Base-by-base conservation (phyloP, 352 stramenopile species). In the Pythium chondricola region DNA sequence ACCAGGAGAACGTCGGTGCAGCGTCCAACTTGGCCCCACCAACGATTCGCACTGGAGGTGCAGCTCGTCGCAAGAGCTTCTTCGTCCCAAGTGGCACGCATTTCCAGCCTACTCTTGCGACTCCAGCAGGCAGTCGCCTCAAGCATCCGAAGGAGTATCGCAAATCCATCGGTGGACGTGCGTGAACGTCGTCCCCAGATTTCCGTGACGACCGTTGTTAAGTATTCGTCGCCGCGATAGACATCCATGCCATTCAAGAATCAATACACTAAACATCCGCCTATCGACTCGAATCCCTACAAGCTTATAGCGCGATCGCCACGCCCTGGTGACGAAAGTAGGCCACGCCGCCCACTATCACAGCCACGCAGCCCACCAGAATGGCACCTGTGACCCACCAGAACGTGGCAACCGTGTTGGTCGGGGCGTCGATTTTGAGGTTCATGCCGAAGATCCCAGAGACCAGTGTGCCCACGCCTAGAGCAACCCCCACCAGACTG, bases 391-490 rank as follows among this genome's bases (percentile, higher is more conserved):
- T 45, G 6, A 74, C 47, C 50, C 60, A 65, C 52, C 53, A 75
- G 45, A 75, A 79, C 24, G 51, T 56, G 3, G 46, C 37, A 9
- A 40, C 50, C 5, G 37, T 60, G 16, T 70, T 41, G 3, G 37
- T 50, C 30, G 67, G 54, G 3, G 61, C 47, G 27, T 51, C 54
- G 22, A 64, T 61, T 32, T 57, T 65, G 13, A 79, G 21, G 43
- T 79, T 79, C 68, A 79, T 79, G 14, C 68, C 68, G 43, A 79
- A 73, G 24, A 65, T 51, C 1, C 68, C 68, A 3, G 65, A 53
- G 39, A 79, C 60, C 6, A 75, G 49, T 9, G 68, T 79, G 3
- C 65, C 65, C 4, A 79, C 42, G 5, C 62, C 63, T 20, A 79
- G 36, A 3, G 52, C 50, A 10, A 67, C 58, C 7, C 53, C 63